These are phyloP conservation scores for Mycena chlorophos DNA, from an alignment of 768 basidiomycete genomes.

Conservation along the genomic window DNA sequence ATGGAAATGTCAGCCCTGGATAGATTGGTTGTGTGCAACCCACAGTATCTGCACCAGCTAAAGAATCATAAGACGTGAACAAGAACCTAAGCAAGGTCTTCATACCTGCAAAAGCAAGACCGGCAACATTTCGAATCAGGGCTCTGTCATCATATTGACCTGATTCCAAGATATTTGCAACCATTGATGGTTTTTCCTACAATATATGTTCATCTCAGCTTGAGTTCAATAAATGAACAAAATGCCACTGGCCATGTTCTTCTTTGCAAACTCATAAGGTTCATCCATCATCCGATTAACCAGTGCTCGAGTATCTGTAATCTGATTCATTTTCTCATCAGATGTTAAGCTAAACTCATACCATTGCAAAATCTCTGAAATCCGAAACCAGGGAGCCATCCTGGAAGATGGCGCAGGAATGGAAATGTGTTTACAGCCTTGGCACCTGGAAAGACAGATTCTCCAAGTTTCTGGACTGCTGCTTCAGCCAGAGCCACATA, in stretches of 20 bases:
- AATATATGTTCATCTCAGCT: conserved; percentile 9
- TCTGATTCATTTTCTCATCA: background rate
- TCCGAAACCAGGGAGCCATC: conserved; percentile 32
- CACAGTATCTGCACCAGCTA: conserved; percentile 25
- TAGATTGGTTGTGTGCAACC: background rate
- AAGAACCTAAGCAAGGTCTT: background rate
- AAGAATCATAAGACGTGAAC: background rate
- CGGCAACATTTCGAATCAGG: conserved; percentile 30
- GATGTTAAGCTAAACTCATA: background rate
- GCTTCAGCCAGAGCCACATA: conserved; percentile 33
- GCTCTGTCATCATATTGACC: conserved; percentile 7
- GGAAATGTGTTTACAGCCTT: conserved; percentile 34
- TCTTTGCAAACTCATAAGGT: conserved; percentile 9
- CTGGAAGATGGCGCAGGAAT: conserved; percentile 28
- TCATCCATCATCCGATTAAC: conserved; percentile 8
- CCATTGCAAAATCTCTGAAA: conserved; percentile 27
- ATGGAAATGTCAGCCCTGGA: background rate
- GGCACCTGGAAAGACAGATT: conserved; percentile 32
- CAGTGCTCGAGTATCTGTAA: conserved; percentile 8
- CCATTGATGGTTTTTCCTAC: conserved; percentile 7
- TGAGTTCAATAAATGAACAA: background rate
- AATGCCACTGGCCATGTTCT: conserved; percentile 8
- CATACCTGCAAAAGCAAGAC: conserved; percentile 32
- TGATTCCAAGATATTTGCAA: conserved; percentile 11
- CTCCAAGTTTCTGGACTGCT: conserved; percentile 30